phyloP scores from a whole-genome alignment of 805 yeast genomes.

The Candida bentonensis region DNA sequence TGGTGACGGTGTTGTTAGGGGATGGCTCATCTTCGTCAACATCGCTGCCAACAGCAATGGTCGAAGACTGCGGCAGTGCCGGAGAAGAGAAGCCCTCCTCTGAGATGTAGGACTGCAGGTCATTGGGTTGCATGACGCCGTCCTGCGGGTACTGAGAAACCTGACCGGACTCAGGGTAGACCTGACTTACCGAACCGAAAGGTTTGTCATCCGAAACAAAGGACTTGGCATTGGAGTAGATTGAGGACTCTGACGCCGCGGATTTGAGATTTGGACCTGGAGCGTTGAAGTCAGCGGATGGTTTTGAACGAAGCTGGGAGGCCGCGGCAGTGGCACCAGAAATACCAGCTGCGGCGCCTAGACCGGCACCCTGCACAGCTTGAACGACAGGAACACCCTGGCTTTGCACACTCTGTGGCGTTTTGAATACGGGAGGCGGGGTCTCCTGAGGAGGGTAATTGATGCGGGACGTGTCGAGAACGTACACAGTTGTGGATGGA shows the following conservation, averaged over 20 bases:
- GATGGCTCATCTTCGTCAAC: background rate
- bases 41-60: background rate
- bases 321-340: background rate
- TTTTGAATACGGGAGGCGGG: background rate
- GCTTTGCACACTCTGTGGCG: too few relatives aligned
- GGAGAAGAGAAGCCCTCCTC: background rate
- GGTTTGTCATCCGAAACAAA: constrained; percentile 1
- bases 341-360: background rate
- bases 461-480: constrained; percentile 41
- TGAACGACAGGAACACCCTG: background rate
- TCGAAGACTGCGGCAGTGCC: background rate
- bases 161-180: background rate
- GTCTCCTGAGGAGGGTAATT: constrained; percentile 26
- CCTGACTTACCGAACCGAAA: background rate
- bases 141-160: background rate
- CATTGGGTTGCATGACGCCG: background rate
- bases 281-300: background rate
- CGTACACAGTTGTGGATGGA: constrained; percentile 45
- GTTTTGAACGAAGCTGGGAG: background rate
- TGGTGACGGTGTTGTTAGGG: too few relatives aligned
- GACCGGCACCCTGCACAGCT: background rate
- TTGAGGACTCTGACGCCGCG: background rate
- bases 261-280: background rate
- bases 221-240: constrained; percentile 5
- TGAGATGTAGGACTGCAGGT: background rate